phyloP scores from a whole-genome alignment of 176 grass and related monocot genomes.

The Panicum miliaceum region DNA sequence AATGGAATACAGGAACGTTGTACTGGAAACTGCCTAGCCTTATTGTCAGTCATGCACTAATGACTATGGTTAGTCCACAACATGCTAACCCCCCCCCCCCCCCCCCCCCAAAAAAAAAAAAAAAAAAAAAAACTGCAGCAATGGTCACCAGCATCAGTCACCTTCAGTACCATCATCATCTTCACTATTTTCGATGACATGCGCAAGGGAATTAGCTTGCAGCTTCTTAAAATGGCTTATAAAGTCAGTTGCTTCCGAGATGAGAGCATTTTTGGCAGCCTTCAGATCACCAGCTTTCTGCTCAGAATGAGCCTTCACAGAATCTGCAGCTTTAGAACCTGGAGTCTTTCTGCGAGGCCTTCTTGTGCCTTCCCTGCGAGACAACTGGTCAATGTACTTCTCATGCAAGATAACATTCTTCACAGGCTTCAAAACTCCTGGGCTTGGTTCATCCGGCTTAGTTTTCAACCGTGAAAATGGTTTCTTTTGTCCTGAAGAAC shows the following conservation, averaged over 20 bases:
- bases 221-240: constrained; percentile 67
- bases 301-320: too few relatives aligned
- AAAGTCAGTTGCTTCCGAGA: constrained; percentile 66
- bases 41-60: too few relatives aligned
- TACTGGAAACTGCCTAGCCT: too few relatives aligned
- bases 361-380: constrained; percentile 48
- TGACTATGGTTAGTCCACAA: too few relatives aligned
- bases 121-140: too few relatives aligned
- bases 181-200: constrained; percentile 40
- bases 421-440: constrained; percentile 25
- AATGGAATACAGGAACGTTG: too few relatives aligned
- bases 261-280: constrained; percentile 65
- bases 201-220: constrained; percentile 56
- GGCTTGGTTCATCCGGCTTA: constrained; percentile 1
- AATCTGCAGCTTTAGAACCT: constrained; percentile 25
- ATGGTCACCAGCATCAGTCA: too few relatives aligned
- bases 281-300: constrained; percentile 42
- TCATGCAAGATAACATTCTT: constrained; percentile 57
- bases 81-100: too few relatives aligned
- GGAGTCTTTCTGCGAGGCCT: constrained; percentile 29
- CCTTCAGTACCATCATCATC: too few relatives aligned
- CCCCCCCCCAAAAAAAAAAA: too few relatives aligned
- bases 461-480: constrained; percentile 43
- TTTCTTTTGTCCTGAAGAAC: constrained; percentile 43
- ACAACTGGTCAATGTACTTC: constrained; percentile 83